Percentiles rank a stretch among this genome's conserved stretches.
Conservation (phyloP, 129 eudicot species). For the Sambucus nigra region DNA sequence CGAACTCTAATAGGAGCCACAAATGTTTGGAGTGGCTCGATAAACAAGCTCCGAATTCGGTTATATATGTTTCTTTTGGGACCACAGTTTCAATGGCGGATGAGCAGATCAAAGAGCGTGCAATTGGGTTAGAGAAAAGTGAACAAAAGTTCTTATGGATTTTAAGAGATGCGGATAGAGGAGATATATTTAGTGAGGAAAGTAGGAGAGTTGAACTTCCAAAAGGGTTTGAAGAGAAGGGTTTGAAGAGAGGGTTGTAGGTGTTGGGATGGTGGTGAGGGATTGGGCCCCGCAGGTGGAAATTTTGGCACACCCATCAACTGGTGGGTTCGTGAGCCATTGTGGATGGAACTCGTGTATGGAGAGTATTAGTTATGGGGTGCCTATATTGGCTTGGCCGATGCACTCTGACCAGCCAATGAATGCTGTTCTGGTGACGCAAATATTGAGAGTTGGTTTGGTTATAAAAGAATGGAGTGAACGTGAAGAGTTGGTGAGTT, state of each 20-base stretch:
- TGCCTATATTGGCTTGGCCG: constrained; percentile 50
- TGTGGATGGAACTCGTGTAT: constrained; percentile 65
- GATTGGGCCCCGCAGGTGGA: constrained; percentile 63
- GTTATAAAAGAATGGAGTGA: constrained; percentile 23
- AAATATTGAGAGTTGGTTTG: constrained; percentile 26
- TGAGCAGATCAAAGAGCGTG: constrained; percentile 49
- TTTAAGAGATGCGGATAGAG: constrained; percentile 47
- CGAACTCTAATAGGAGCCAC: constrained; percentile 10
- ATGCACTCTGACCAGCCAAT: constrained; percentile 54
- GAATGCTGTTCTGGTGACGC: constrained; percentile 28
- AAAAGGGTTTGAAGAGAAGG: constrained; percentile 25
- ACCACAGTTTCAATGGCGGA: constrained; percentile 34
- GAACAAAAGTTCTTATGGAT: constrained; percentile 47
- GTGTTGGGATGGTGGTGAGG: constrained; percentile 37
- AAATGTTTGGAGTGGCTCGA: constrained; percentile 60
- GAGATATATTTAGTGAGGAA: constrained; percentile 18
- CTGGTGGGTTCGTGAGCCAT: constrained; percentile 62
- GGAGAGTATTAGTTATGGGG: constrained; percentile 44
- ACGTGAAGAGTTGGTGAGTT: constrained; percentile 8
- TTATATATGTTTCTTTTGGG: constrained; percentile 58
- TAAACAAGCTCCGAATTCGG: constrained; percentile 40
- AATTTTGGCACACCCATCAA: constrained; percentile 33
- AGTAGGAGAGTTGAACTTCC: constrained; percentile 17
- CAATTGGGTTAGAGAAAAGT: constrained; percentile 53
- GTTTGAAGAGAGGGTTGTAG: constrained; percentile 33